A percentile compares a stretch with the other conserved stretches of the same genome.
Conservation (phyloP, 345 rosid genomes). For the Theobroma cacao region DNA sequence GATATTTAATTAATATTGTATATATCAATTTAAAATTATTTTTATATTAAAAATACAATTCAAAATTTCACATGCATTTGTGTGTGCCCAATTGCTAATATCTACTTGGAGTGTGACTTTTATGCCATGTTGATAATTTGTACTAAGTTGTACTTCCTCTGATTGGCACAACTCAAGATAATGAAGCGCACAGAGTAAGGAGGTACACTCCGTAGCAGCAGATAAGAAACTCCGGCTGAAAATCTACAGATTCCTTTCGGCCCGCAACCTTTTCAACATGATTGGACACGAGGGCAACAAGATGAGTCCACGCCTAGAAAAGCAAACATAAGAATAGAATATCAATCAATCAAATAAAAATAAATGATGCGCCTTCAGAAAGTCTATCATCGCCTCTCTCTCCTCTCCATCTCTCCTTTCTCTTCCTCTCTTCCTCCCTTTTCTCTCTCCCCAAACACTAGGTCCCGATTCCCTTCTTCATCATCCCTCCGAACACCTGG, state of each 20-base stretch:
- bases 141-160: no score
- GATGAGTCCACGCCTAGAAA: not conserved
- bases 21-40: no score
- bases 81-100: no score
- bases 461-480: conserved; percentile 26
- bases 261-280: not conserved
- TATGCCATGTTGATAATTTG: no score
- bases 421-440: conserved; percentile 29
- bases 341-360: not conserved
- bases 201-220: not conserved
- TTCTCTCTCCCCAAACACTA: conserved; percentile 19
- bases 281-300: no score
- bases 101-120: no score
- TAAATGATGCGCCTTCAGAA: conserved; percentile 47
- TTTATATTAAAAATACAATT: no score
- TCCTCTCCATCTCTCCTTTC: conserved; percentile 44
- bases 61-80: no score
- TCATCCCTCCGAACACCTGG: conserved; percentile 24
- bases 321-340: not conserved
- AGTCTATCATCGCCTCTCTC: conserved; percentile 47
- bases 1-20: no score
- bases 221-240: not conserved
- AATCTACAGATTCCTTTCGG: not conserved
- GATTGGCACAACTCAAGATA: no score
- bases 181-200: no score